Percentiles rank a stretch among this genome's conserved stretches.
phyloP scores from a whole-genome alignment of 257 asterid species.

The Solanum paucissectum region DNA sequence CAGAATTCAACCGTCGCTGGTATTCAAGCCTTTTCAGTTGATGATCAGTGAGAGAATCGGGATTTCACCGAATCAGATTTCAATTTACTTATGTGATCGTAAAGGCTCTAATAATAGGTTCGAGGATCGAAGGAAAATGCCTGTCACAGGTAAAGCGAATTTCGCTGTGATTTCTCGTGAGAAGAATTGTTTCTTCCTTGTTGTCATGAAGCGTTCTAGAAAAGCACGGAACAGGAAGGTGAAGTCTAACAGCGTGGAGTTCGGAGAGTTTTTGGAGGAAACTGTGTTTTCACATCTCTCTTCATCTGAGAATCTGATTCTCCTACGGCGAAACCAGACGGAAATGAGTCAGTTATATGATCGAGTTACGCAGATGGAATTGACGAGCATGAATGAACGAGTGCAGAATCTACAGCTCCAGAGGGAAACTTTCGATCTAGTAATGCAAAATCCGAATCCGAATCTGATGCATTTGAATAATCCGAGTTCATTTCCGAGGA shows the following conservation, averaged over 20 bases:
- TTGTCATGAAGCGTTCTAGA: constrained; percentile 62
- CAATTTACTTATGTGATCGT: constrained; percentile 51
- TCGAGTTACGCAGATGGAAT: constrained; percentile 13
- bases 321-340: constrained; percentile 38
- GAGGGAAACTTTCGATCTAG: constrained; percentile 29
- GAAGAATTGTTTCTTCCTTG: constrained; percentile 49
- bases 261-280: constrained; percentile 26
- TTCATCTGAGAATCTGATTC: not conserved
- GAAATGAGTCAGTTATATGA: constrained; percentile 17
- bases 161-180: constrained; percentile 41
- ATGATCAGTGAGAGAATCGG: constrained; percentile 75
- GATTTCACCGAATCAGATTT: constrained; percentile 76
- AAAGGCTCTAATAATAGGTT: constrained; percentile 2
- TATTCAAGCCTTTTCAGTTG: constrained; percentile 69
- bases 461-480: not conserved
- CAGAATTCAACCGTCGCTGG: constrained; percentile 36
- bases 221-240: constrained; percentile 41
- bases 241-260: constrained; percentile 23
- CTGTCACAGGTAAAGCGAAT: constrained; percentile 61
- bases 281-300: constrained; percentile 21
- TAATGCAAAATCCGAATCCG: constrained; percentile 19
- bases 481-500: constrained; percentile 5
- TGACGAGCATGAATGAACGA: constrained; percentile 2
- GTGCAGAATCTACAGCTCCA: constrained; percentile 9
- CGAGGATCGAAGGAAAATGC: constrained; percentile 46